Evolutionary conservation across 2,329 filamentous ascomycete species (phyloP).

Genomic region (Penicillium frequentans): DNA sequence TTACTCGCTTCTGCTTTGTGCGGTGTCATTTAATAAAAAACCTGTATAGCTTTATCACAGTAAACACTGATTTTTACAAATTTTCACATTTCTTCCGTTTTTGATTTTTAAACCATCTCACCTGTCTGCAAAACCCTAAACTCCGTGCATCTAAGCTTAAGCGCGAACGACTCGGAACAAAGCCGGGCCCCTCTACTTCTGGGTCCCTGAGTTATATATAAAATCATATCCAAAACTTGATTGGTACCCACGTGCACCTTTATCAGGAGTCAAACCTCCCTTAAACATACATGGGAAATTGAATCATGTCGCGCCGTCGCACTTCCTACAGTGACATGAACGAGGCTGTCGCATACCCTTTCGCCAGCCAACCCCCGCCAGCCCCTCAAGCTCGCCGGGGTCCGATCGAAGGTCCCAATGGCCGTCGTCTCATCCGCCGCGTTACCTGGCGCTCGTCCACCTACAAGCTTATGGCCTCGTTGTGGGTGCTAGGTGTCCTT

Average conservation of each 20-base stretch:
- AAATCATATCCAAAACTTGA: neutral
- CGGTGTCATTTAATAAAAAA: neutral
- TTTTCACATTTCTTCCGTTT: neutral
- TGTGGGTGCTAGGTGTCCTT: constrained; percentile 41
- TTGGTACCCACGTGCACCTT: neutral
- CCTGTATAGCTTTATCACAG: neutral
- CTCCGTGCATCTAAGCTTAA: constrained; percentile 3
- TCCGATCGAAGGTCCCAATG: constrained; percentile 42
- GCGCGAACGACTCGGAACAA: constrained; percentile 11
- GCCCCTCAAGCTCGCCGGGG: constrained; percentile 30
- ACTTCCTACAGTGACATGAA: constrained; percentile 24
- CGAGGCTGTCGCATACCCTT: constrained; percentile 37
- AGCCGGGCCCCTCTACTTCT: constrained; percentile 6
- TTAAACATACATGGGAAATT: neutral
- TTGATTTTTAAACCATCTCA: neutral
- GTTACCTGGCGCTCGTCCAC: constrained; percentile 45
- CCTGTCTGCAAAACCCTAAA: neutral
- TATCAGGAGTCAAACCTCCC: neutral
- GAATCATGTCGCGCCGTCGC: constrained; percentile 4
- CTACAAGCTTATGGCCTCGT: constrained; percentile 42
- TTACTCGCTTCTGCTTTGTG: neutral
- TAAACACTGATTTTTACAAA: neutral
- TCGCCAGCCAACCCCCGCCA: constrained; percentile 22
- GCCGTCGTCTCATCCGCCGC: constrained; percentile 39
- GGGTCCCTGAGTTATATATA: neutral